Evolutionary conservation across 495 filamentous ascomycete species (phyloP), one percentile per base, ranked within the genome.

Genomic region (Aspergillus ellipticus): DNA sequence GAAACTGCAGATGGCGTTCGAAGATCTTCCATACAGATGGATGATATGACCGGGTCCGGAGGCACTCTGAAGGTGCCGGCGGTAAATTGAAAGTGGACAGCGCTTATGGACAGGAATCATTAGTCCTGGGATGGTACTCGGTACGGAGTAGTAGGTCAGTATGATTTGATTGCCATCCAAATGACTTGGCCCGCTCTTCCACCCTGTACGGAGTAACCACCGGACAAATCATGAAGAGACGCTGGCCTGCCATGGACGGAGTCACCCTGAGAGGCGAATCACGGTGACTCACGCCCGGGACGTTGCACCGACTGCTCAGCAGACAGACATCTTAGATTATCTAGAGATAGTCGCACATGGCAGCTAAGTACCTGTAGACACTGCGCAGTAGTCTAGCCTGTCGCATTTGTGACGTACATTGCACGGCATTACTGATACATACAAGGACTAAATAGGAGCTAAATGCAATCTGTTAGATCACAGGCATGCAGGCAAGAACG

Each of bases 1-100:
- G 55, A 54, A 62, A 35, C 56, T 60, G 56, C 62, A 61, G 59
- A 55, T 58, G 52, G 61, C 37, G 35, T 51, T 42, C 13, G 53
- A 48, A 51, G 39, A 47, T 31, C 49, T 37, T 2, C 20, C 45
- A 9, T 39, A 29, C 17, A 28, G 35, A 31, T 29, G 22, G 19
- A 16, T 41, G 24, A 4, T 16, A 54, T 16, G 43, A 49, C 28
- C 33, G 19, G 29, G 45, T 11, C 37, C 22, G 11, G 47, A 49
- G 43, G 33, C n/a, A n/a, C n/a, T n/a, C n/a, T n/a, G n/a, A n/a
- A n/a, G n/a, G n/a, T n/a, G 31, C 26, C 19, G 21, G 24, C 15
- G 24, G 51, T 28, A 29, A 31, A 43, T 47, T 22, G 22, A 28
- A 47, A 48, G 24, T 17, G 22, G 24, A 29, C 28, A 13, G 45